Conservation (phyloP, 148 eudicot species). For the Chenopodium formosanum region DNA sequence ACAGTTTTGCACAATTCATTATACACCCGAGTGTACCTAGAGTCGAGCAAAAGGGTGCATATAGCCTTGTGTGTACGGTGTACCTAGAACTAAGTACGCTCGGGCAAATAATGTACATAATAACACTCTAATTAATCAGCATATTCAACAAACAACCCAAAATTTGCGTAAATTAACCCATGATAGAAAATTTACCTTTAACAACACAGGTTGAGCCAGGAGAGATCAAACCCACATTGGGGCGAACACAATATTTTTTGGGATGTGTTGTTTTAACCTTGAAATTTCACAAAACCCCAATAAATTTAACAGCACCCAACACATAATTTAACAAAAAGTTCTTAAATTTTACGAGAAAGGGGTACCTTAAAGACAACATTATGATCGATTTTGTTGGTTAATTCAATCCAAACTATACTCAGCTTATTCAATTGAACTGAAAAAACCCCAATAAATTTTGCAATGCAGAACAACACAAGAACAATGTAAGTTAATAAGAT, state of each 20-base stretch:
- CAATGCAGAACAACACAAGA: conserved; percentile 11
- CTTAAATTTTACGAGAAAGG: not conserved
- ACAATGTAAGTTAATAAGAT: not conserved
- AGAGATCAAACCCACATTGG: conserved; percentile 65
- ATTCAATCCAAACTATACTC: conserved; percentile 58
- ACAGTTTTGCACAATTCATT: not conserved
- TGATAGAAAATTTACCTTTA: conserved; percentile 46
- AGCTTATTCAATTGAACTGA: conserved; percentile 58
- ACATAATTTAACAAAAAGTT: not conserved
- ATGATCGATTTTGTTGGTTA: conserved; percentile 55
- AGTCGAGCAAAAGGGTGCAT: not conserved
- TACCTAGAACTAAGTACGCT: not conserved
- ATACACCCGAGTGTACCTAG: not conserved
- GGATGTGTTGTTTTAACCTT: conserved; percentile 95
- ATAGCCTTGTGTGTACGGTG: not conserved
- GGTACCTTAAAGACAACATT: conserved; percentile 76
- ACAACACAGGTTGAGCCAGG: conserved; percentile 63
- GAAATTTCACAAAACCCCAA: conserved; percentile 21
- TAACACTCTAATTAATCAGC: not conserved
- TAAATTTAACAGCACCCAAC: conserved; percentile 15
- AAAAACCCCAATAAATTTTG: conserved; percentile 8
- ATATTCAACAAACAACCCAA: not conserved
- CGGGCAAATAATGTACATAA: not conserved
- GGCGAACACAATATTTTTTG: conserved; percentile 78
- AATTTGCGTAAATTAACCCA: not conserved